Base-by-base conservation (phyloP, 2,329 filamentous ascomycete genomes). In the Raffaelea ambrosiae region DNA sequence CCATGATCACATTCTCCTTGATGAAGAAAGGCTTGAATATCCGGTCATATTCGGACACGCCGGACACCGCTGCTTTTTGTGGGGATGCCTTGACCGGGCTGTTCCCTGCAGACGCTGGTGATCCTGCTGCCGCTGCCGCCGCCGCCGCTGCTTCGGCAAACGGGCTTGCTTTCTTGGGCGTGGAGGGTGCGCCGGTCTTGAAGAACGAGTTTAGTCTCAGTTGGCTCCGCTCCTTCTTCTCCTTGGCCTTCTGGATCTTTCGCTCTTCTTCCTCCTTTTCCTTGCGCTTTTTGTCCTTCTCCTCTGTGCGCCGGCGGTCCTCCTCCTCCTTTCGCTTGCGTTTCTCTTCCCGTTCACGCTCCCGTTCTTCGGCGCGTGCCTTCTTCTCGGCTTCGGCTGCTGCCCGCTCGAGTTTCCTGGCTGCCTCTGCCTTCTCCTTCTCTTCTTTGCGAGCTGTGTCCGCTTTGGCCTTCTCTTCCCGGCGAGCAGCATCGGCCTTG, bases 21-120 rank as follows among this genome's bases (percentile, higher is more conserved):
- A 93, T 60, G 53, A 85, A 90, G 63, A 96, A 97, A 0, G 86
- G 82, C 29, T 88, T 76, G 58, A 97, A 97, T 33, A 74, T 70
- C 55, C 79, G 81, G 18, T 85, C 69, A 55, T 88, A 90, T 40
- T 79, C 73, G 0, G 76, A 73, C 21, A 49, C 14, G n/a, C 53
- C 45, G 11, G 51, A 58, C 13, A 51, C 48, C 35, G 57, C 51
- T 8, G 53, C 47, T 53, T 68, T 61, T 40, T 54, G 47, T 44
- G 65, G 55, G 35, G 62, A 62, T n/a, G n/a, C n/a, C 7, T 45
- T 51, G 3, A 56, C 54, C 44, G 58, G 43, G 9, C 26, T 22
- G 36, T 50, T 60, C 16, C 39, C 26, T 29, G 26, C 7, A 7
- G 26, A 29, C 7, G 26, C 26, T 29, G 26, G 7, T 29, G 26